A percentile compares a stretch with the other conserved stretches of the same genome.
Evolutionary conservation across 2,329 filamentous ascomycete species (phyloP).

Genomic region (Xylariaceae sp.): DNA sequence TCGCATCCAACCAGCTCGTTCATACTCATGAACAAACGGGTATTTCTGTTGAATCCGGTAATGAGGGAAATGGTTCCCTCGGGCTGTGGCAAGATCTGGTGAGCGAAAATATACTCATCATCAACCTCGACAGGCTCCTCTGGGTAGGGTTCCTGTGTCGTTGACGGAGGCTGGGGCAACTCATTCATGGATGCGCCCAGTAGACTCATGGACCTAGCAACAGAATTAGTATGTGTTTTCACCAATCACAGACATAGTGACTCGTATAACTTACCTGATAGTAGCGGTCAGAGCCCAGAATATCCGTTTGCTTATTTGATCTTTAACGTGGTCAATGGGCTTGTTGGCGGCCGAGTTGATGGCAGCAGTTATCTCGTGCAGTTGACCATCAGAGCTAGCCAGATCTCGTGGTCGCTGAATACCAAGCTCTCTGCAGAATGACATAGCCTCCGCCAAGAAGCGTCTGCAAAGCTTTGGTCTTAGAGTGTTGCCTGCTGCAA

Average conservation of each 20-base stretch:
- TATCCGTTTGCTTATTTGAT: constrained; percentile 69
- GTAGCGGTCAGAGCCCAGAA: constrained; percentile 81
- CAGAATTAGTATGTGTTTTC: constrained; percentile 13
- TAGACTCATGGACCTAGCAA: constrained; percentile 65
- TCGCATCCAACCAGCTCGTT: constrained; percentile 74
- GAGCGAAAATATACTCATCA: constrained; percentile 70
- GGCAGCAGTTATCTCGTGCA: constrained; percentile 34
- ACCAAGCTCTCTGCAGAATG: constrained; percentile 62
- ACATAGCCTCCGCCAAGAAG: constrained; percentile 68
- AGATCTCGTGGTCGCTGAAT: constrained; percentile 52
- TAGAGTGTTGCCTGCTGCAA: constrained; percentile 62
- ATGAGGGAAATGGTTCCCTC: constrained; percentile 63
- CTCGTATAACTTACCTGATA: constrained; percentile 49
- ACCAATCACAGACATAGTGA: not conserved
- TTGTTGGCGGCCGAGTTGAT: constrained; percentile 38
- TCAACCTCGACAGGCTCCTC: constrained; percentile 77
- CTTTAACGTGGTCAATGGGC: constrained; percentile 63
- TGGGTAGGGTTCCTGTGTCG: constrained; percentile 69
- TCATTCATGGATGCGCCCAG: constrained; percentile 67
- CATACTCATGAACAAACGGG: constrained; percentile 75
- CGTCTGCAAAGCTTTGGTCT: constrained; percentile 62
- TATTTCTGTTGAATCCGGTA: constrained; percentile 74
- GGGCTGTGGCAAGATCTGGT: constrained; percentile 66
- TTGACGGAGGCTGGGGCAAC: constrained; percentile 70
- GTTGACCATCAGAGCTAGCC: constrained; percentile 9